Evolutionary conservation across 2,329 filamentous ascomycete genomes (phyloP).

Genomic region (Penicillium aurantiogriseum): DNA sequence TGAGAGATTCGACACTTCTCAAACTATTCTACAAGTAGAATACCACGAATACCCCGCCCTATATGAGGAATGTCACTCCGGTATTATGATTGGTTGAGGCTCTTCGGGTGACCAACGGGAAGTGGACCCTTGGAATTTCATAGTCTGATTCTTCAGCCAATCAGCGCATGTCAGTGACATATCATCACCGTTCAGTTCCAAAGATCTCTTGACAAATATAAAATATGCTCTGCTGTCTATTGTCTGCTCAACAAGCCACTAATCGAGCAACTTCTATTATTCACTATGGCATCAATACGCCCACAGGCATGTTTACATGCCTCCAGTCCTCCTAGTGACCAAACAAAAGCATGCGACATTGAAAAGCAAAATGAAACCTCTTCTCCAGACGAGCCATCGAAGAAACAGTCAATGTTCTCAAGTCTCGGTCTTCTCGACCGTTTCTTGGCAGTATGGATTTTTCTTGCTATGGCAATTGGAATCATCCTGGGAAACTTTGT

Average conservation of each 20-base stretch:
- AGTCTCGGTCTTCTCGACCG: slow-evolving; percentile 61
- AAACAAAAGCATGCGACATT: slow-evolving; percentile 3
- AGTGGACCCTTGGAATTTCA: no score
- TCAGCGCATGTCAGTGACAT: slow-evolving; percentile 13
- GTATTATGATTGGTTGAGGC: slow-evolving; percentile 3
- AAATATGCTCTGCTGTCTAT: background rate
- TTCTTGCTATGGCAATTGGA: slow-evolving; percentile 73
- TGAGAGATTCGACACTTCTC: background rate
- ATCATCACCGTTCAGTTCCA: background rate
- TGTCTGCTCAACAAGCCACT: no score
- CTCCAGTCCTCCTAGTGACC: background rate
- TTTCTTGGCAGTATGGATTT: slow-evolving; percentile 69
- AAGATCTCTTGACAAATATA: background rate
- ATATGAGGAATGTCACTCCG: slow-evolving; percentile 7
- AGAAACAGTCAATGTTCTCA: slow-evolving; percentile 39
- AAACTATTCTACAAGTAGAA: background rate
- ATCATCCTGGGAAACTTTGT: slow-evolving; percentile 77
- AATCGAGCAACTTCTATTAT: no score
- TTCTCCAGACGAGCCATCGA: background rate
- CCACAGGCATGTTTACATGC: background rate
- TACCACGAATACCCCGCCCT: background rate
- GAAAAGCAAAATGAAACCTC: slow-evolving; percentile 2
- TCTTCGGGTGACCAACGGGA: no score
- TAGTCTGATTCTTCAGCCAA: slow-evolving; percentile 8
- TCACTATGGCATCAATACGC: background rate